A percentile compares a stretch with the other conserved stretches of the same genome.
Evolutionary conservation across 2,329 filamentous ascomycete species (phyloP).

Genomic region (Ophiosphaerella herpotricha): DNA sequence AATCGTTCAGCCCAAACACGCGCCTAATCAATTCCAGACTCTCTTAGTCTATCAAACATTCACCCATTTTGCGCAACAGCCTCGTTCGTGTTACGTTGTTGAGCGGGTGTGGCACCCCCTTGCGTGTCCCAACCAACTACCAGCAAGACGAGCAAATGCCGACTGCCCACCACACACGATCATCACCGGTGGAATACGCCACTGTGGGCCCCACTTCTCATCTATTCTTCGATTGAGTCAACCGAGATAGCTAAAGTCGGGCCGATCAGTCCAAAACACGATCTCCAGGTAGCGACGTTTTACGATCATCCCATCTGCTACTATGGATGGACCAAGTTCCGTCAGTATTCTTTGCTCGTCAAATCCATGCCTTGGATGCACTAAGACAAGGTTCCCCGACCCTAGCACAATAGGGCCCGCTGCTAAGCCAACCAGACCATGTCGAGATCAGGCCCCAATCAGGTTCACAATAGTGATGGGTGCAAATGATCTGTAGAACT

Average conservation of each 20-base stretch:
- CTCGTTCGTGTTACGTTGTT: constrained; percentile 25
- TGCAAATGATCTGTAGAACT: no score
- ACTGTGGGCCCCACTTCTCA: constrained; percentile 9
- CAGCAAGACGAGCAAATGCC: constrained; percentile 14
- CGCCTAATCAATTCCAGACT: constrained; percentile 27
- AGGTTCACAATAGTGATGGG: no score
- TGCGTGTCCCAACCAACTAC: constrained; percentile 10
- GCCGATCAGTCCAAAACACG: constrained; percentile 8
- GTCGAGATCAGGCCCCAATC: no score
- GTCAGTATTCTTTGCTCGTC: constrained; percentile 23
- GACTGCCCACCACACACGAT: constrained; percentile 4
- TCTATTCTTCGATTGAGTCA: constrained; percentile 16
- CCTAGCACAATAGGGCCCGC: no score
- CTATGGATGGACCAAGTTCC: constrained; percentile 23
- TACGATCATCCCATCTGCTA: constrained; percentile 10
- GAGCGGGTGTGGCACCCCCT: constrained; percentile 11
- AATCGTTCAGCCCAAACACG: constrained; percentile 14
- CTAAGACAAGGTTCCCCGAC: background rate
- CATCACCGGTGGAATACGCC: constrained; percentile 1
- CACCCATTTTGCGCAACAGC: constrained; percentile 25
- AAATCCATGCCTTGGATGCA: constrained; percentile 15
- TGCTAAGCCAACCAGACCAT: no score
- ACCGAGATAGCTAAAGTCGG: constrained; percentile 10
- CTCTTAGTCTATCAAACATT: constrained; percentile 14
- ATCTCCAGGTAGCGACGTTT: constrained; percentile 24